Conservation (phyloP, 805 yeast species). For the Wickerhamiella domercqiae region DNA sequence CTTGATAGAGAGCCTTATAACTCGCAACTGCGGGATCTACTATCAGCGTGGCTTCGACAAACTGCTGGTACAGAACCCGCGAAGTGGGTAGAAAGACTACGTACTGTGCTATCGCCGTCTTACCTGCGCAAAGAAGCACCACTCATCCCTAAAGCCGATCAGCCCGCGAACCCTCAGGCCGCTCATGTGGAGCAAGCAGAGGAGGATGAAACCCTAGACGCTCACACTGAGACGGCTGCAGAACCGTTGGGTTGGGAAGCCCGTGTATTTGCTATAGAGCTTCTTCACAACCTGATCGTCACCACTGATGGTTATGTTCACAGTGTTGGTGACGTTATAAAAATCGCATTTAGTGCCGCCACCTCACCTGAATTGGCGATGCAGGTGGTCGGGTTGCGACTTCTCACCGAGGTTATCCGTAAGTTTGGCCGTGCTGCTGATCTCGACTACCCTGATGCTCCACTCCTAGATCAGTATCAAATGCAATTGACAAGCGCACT, state of each 20-base stretch:
- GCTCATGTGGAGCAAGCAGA: conserved; percentile 32
- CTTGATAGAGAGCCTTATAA: conserved; percentile 34
- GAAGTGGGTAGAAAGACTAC: conserved; percentile 44
- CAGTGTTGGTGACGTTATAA: conserved; percentile 42
- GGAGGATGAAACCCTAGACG: conserved; percentile 22
- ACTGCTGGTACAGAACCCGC: conserved; percentile 28
- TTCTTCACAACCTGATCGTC: conserved; percentile 22
- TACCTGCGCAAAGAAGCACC: neutral
- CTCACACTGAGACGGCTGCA: conserved; percentile 11
- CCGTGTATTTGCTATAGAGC: conserved; percentile 25
- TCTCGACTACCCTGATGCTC: conserved; percentile 53
- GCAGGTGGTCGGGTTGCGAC: conserved; percentile 47
- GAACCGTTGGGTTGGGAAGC: conserved; percentile 32
- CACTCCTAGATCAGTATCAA: conserved; percentile 78
- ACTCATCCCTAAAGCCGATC: neutral
- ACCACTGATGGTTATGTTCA: conserved; percentile 17
- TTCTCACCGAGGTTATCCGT: conserved; percentile 48
- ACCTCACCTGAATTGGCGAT: conserved; percentile 50
- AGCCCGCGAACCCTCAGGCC: conserved; percentile 2
- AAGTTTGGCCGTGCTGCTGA: conserved; percentile 49
- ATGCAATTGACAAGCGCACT: conserved; percentile 87
- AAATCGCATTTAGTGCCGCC: conserved; percentile 66
- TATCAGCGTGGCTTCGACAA: conserved; percentile 47
- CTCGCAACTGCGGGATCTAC: conserved; percentile 29
- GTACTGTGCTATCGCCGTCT: conserved; percentile 6